Evolutionary conservation across 2,329 filamentous ascomycete genomes (phyloP).

Genomic region (Fusarium liriodendri): DNA sequence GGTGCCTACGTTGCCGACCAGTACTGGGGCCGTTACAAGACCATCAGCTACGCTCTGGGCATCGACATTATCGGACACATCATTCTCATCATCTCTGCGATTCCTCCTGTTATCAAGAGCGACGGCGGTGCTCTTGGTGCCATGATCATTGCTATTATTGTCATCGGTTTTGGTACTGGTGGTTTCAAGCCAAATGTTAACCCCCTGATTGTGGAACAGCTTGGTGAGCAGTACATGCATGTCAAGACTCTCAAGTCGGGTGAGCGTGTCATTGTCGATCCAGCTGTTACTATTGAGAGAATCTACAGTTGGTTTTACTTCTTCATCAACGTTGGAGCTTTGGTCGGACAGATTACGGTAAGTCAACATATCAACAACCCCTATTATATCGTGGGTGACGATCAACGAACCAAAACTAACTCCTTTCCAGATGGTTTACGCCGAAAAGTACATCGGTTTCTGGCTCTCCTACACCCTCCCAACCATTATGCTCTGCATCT

Average conservation of each 20-base stretch:
- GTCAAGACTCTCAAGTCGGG: slow-evolving; percentile 65
- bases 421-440: slow-evolving; percentile 67
- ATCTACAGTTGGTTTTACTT: slow-evolving; percentile 80
- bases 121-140: slow-evolving; percentile 67
- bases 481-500: slow-evolving; percentile 71
- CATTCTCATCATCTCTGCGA: slow-evolving; percentile 74
- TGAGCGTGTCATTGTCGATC: slow-evolving; percentile 74
- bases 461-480: slow-evolving; percentile 78
- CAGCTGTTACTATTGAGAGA: slow-evolving; percentile 69
- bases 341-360: slow-evolving; percentile 69
- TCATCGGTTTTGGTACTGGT: slow-evolving; percentile 72
- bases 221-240: slow-evolving; percentile 64
- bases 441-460: slow-evolving; percentile 80
- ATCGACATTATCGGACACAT: slow-evolving; percentile 73
- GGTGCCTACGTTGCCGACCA: slow-evolving; percentile 64
- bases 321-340: slow-evolving; percentile 77
- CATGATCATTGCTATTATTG: slow-evolving; percentile 70
- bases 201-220: slow-evolving; percentile 75
- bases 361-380: background rate
- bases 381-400: background rate
- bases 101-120: slow-evolving; percentile 70
- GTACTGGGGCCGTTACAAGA: slow-evolving; percentile 76
- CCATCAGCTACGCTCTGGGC: slow-evolving; percentile 71
- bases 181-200: slow-evolving; percentile 82
- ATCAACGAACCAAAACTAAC: background rate